Percentiles rank a stretch among this genome's conserved stretches.
Conservation (phyloP, 257 asterid genomes). For the Scutellaria galericulata region DNA sequence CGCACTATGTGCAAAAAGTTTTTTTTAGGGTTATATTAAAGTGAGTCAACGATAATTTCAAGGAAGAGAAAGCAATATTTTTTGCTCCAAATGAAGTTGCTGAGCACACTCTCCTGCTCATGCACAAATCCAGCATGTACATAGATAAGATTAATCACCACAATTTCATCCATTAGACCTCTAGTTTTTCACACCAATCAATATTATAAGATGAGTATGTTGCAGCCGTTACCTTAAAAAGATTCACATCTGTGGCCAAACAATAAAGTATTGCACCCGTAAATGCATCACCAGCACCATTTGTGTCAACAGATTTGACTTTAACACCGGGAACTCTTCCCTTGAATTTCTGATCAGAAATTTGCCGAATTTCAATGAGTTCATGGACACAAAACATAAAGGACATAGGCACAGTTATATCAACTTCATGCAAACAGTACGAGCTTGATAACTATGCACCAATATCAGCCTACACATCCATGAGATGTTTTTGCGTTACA, state of each 20-base stretch:
- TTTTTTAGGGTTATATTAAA: too few relatives aligned
- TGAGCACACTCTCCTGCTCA: too few relatives aligned
- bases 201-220: neutral
- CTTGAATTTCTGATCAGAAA: constrained; percentile 66
- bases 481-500: neutral
- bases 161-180: too few relatives aligned
- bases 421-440: constrained; percentile 1
- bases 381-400: neutral
- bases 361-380: constrained; percentile 13
- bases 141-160: neutral
- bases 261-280: constrained; percentile 70
- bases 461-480: constrained; percentile 1
- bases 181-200: neutral
- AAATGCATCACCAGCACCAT: constrained; percentile 97
- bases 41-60: too few relatives aligned
- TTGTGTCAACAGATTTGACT: constrained; percentile 80
- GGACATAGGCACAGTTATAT: neutral
- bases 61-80: too few relatives aligned
- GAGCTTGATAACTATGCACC: neutral
- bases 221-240: constrained; percentile 56
- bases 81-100: too few relatives aligned
- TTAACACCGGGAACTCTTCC: constrained; percentile 74
- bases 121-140: too few relatives aligned
- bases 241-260: constrained; percentile 61
- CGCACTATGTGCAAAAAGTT: too few relatives aligned